Base-by-base conservation (phyloP, 345 rosid species). In the Psidium friedrichsthalianum region DNA sequence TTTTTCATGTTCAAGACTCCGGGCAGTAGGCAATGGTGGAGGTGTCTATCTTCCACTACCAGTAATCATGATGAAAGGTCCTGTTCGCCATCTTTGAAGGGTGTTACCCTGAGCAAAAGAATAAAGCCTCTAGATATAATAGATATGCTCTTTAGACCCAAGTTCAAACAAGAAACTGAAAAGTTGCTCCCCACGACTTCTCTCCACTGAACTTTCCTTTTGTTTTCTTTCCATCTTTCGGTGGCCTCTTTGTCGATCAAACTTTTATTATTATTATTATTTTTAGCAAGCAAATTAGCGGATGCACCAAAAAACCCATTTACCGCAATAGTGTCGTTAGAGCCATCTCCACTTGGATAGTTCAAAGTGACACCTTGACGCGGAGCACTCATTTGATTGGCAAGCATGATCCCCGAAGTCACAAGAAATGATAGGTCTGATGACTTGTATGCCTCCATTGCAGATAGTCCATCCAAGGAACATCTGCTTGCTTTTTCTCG, bases 41-140 rank as follows among this genome's bases (percentile, higher is more conserved):
- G 99, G 99, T 16, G 51, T 20, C 82, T 92, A 97, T 98, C 99
- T 96, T 89, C 99, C 99, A 89, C 99, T 98, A 82, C 99, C 99
- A 87, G 95, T 95, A 89, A 98, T 95, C 99, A 96, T 96, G 89
- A 98, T 98, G 90, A 95, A 98, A 80, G 99, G 99, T 85, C 96
- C 98, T 51, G 98, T 96, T 90, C 99, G 92, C 99, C 98, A 95
- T 90, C 98, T 93, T 88, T 94, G 99, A 89, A 95, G 97, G 86
- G 99, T 95, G 90, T 97, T 99, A 85, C 99, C 99, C 98, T 97
- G 99, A 84, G 99, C 99, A 87, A 97, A 96, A 76, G 99, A 96
- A 90, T 95, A 97, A 85, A 97, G 96, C 88, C 99, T 93, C 99
- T 99, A 98, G 85, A 96, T 94, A 69, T 98, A 98, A 89, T 96